Evolutionary conservation across 2,329 filamentous ascomycete genomes (phyloP), one percentile per base, ranked within the genome.

Genomic region (Plenodomus biglobosus): DNA sequence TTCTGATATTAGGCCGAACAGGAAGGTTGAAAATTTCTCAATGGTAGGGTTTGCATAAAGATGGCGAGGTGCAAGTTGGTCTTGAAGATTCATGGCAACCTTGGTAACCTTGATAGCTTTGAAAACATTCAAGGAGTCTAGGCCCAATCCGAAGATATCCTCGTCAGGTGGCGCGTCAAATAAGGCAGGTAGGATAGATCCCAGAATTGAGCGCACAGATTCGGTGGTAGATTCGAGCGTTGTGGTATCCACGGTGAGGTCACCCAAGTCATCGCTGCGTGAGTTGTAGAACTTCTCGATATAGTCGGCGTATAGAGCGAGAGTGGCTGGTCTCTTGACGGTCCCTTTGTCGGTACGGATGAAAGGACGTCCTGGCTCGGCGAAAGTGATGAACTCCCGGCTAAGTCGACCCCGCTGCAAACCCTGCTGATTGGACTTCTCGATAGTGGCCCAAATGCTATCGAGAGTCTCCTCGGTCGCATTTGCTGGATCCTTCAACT

Each of bases 221-320:
- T 34, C 11, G 32, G 42, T 34, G n/a, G 52, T 42, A 10, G 56
- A 27, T 8, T 42, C 35, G 8, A 22, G 13, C 2, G 55, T 56
- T 34, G 8, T 58, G 3, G 42, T 44, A 13, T 62, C 53, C 6
- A 53, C 13, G 2, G 40, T 16, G 8, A 48, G 45, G 15, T 17
- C 20, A 20, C 7, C 37, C 2, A 18, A 17, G 3, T 56, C 52
- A 2, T 43, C 41, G 16, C 15, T 40, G 6, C 46, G 46, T 8
- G 43, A 42, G n/a, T 3, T 38, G 19, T 81, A 81, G 8, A 80
- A 66, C 0, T 64, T 65, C 16, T 80, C 73, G 22, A 81, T 79
- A 43, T 78, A 77, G 1, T 73, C 62, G 1, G 61, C 60, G 39
- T 78, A 81, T 0, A 76, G 65, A 1, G 58, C 48, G 6, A 73